phyloP scores from a whole-genome alignment of 176 grass and related monocot genomes.

The Cocos nucifera region DNA sequence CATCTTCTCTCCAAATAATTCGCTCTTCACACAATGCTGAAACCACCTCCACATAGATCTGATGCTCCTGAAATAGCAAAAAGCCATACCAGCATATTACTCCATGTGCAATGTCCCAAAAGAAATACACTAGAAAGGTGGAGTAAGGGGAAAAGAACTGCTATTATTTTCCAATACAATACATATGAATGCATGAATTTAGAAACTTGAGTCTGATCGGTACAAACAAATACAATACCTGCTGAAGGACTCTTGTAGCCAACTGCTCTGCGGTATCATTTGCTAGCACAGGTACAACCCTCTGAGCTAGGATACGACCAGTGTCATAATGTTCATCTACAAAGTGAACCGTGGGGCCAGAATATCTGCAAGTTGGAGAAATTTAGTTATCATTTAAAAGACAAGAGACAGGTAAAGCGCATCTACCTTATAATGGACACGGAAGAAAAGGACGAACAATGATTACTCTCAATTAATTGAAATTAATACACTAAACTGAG shows the following conservation, averaged over 20 bases:
- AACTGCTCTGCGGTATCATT: constrained; percentile 39
- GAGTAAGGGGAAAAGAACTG: too few species aligned
- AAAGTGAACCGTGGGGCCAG: constrained; percentile 40
- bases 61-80: constrained; percentile 37
- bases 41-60: constrained; percentile 79
- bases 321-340: constrained; percentile 56
- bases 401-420: too few species aligned
- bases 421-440: too few species aligned
- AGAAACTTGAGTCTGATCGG: too few species aligned
- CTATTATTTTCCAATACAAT: too few species aligned
- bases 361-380: constrained; percentile 25
- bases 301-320: constrained; percentile 38
- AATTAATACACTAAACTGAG: too few species aligned
- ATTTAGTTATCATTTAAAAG: background rate
- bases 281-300: constrained; percentile 29
- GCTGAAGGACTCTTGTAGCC: constrained; percentile 48
- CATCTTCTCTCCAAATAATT: constrained; percentile 68
- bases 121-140: too few species aligned
- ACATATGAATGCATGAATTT: too few species aligned
- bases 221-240: constrained; percentile 16
- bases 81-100: too few species aligned
- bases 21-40: constrained; percentile 68
- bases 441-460: too few species aligned
- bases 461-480: too few species aligned
- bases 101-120: too few species aligned